Evolutionary conservation across 1,139 yeast species (phyloP).

Genomic region (Saccharomyces hybrid): DNA sequence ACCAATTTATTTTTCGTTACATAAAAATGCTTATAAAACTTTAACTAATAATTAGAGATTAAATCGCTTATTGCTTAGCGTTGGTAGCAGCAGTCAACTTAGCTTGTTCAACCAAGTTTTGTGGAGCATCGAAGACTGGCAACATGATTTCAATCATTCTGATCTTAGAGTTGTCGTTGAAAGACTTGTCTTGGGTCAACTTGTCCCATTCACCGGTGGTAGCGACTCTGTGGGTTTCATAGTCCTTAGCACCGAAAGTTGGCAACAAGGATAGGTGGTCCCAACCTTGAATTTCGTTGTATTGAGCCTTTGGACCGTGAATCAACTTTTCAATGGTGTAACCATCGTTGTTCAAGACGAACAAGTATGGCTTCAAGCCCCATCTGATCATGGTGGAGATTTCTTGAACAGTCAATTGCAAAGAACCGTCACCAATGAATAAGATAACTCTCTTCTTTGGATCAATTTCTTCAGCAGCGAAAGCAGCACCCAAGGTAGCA

Average conservation of each 20-base stretch:
- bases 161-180: constrained; percentile 46
- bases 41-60: not conserved
- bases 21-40: not conserved
- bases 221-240: constrained; percentile 44
- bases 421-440: constrained; percentile 86
- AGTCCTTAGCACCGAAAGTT: constrained; percentile 60
- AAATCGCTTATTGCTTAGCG: constrained; percentile 26
- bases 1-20: not conserved
- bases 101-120: constrained; percentile 65
- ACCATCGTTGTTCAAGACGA: constrained; percentile 79
- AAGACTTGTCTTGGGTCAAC: constrained; percentile 46
- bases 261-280: constrained; percentile 62
- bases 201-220: constrained; percentile 62
- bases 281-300: constrained; percentile 83
- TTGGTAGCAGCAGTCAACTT: constrained; percentile 67
- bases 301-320: constrained; percentile 68
- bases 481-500: constrained; percentile 75
- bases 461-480: constrained; percentile 73
- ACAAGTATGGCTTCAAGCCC: constrained; percentile 72
- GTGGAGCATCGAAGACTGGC: constrained; percentile 78
- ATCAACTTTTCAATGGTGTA: constrained; percentile 85
- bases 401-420: constrained; percentile 82
- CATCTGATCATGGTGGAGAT: constrained; percentile 78
- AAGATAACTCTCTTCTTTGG: constrained; percentile 65
- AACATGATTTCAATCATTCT: constrained; percentile 75